These are phyloP conservation scores for Aspergillus affinis DNA, from an alignment of 495 filamentous ascomycete genomes.

Conservation along the genomic window DNA sequence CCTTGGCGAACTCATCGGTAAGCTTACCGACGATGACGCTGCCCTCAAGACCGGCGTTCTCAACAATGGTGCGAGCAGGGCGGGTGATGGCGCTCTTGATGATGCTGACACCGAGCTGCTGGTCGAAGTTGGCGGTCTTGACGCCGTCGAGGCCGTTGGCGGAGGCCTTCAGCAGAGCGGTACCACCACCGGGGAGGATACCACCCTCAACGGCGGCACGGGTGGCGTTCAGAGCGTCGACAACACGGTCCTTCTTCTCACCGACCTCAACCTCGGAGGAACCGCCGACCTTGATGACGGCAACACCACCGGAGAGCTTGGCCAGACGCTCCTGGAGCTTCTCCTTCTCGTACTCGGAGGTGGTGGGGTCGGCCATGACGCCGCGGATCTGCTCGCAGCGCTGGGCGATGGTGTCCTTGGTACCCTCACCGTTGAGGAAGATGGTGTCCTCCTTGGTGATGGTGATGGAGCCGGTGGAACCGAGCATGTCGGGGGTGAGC, in stretches of 20 bases:
- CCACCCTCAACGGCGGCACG: constrained; percentile 98
- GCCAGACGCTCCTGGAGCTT: constrained; percentile 99
- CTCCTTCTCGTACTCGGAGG: constrained; percentile 99
- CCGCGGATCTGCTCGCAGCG: constrained; percentile 99
- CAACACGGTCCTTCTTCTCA: constrained; percentile 99
- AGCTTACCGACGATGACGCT: constrained; percentile 97
- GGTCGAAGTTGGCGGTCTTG: constrained; percentile 94
- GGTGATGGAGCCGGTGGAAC: constrained; percentile 95
- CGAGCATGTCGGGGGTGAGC: constrained; percentile 91
- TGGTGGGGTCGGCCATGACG: constrained; percentile 88
- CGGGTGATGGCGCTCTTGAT: constrained; percentile 96
- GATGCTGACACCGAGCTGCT: constrained; percentile 96
- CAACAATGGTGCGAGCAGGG: constrained; percentile 90
- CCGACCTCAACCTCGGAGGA: constrained; percentile 96
- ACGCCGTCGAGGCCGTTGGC: constrained; percentile 78
- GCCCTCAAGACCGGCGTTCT: constrained; percentile 96
- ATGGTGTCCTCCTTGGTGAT: constrained; percentile 99
- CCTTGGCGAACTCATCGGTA: constrained; percentile 83
- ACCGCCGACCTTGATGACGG: constrained; percentile 98
- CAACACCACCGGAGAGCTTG: constrained; percentile 98
- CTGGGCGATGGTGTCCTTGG: constrained; percentile 90
- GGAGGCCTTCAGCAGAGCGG: constrained; percentile 94
- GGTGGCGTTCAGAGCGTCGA: constrained; percentile 97
- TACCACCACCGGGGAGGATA: constrained; percentile 97
- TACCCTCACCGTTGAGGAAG: constrained; percentile 94